Evolutionary conservation across 306 rosid species (phyloP).

Genomic region (Gastrolobium bilobum): DNA sequence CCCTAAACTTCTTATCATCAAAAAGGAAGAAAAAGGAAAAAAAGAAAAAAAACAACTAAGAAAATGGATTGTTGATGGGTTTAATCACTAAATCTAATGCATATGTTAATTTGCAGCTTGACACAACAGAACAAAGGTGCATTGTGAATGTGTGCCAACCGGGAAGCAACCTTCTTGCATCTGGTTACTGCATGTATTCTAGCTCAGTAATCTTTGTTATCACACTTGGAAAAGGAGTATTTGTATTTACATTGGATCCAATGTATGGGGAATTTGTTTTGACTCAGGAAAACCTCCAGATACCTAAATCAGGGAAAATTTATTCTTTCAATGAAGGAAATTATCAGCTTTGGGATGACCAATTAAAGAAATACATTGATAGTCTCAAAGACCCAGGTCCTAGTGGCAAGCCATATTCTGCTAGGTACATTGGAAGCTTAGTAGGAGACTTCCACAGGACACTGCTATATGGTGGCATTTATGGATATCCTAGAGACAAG

Average conservation of each 20-base stretch:
- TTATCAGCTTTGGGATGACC: slow-evolving; percentile 92
- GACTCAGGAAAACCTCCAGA: slow-evolving; percentile 83
- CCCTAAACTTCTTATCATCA: neutral
- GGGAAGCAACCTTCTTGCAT: slow-evolving; percentile 96
- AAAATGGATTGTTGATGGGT: neutral
- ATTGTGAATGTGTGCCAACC: slow-evolving; percentile 96
- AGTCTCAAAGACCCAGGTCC: slow-evolving; percentile 94
- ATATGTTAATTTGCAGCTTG: slow-evolving; percentile 70
- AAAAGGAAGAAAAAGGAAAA: neutral
- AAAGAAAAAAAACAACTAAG: neutral
- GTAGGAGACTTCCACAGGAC: slow-evolving; percentile 98
- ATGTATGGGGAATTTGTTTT: slow-evolving; percentile 92
- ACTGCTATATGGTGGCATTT: slow-evolving; percentile 90
- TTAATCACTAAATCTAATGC: slow-evolving; percentile 23
- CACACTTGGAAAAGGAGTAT: slow-evolving; percentile 89
- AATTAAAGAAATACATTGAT: slow-evolving; percentile 91
- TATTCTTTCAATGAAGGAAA: slow-evolving; percentile 98
- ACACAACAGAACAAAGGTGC: slow-evolving; percentile 66
- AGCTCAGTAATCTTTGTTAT: slow-evolving; percentile 93
- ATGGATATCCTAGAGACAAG: slow-evolving; percentile 94
- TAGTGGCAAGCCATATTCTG: slow-evolving; percentile 92
- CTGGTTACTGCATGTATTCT: slow-evolving; percentile 99
- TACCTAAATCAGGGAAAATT: slow-evolving; percentile 91
- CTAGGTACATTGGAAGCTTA: slow-evolving; percentile 93
- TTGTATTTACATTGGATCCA: slow-evolving; percentile 83